phyloP scores from a whole-genome alignment of 2,329 filamentous ascomycete species.

The Blastomyces silverae region DNA sequence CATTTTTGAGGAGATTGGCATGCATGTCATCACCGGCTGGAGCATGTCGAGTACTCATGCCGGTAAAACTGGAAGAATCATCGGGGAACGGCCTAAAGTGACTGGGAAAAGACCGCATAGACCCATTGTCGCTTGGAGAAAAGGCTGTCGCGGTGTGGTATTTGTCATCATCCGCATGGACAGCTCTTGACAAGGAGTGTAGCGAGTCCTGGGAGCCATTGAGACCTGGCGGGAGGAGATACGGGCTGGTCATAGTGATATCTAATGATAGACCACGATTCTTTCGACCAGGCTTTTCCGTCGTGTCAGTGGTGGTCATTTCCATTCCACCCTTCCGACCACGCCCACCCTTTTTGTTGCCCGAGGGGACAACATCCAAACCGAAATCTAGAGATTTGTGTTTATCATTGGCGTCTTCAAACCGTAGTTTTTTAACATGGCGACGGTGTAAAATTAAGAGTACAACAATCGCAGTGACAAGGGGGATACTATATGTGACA shows the following conservation, averaged over 20 bases:
- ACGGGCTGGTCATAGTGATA: constrained; percentile 72
- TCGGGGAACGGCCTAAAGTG: constrained; percentile 37
- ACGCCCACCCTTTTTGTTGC: constrained; percentile 39
- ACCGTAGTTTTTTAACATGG: constrained; percentile 61
- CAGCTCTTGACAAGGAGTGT: constrained; percentile 71
- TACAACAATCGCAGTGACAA: constrained; percentile 59
- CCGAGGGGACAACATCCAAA: constrained; percentile 50
- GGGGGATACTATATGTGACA: constrained; percentile 59
- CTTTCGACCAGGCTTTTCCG: constrained; percentile 37
- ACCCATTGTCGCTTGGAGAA: constrained; percentile 42
- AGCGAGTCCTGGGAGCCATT: constrained; percentile 78
- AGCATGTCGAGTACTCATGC: constrained; percentile 42
- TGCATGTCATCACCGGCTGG: constrained; percentile 40
- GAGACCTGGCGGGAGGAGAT: constrained; percentile 79
- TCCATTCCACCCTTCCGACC: constrained; percentile 40
- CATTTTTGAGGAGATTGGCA: constrained; percentile 50
- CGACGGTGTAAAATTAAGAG: constrained; percentile 73
- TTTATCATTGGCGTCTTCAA: constrained; percentile 78
- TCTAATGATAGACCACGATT: constrained; percentile 53
- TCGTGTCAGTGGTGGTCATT: constrained; percentile 52
- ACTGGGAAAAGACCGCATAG: constrained; percentile 34
- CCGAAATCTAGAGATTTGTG: constrained; percentile 93
- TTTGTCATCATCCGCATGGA: constrained; percentile 71
- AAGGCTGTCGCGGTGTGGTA: constrained; percentile 62
- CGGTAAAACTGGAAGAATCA: constrained; percentile 49